Percentiles rank a stretch among this genome's conserved stretches.
phyloP scores from a whole-genome alignment of 495 filamentous ascomycete species.

The Polyplosphaeria fusca region DNA sequence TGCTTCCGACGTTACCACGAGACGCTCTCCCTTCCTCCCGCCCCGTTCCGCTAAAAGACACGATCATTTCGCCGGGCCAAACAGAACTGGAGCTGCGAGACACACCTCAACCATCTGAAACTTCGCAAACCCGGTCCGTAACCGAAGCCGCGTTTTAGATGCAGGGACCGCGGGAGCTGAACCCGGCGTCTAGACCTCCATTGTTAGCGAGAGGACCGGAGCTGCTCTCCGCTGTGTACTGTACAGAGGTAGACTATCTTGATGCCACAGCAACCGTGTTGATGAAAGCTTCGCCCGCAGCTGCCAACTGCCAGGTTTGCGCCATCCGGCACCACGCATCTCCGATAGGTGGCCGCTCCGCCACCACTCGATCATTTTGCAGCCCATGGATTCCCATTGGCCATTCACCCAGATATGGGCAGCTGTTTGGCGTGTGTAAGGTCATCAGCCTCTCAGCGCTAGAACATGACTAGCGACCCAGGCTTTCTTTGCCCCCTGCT shows the following conservation, averaged over 20 bases:
- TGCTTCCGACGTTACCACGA: neutral
- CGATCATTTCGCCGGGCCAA: neutral
- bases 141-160: constrained; percentile 5
- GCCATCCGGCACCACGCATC: neutral
- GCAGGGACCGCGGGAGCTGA: neutral
- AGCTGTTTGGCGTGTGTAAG: constrained; percentile 13
- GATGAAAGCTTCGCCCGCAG: too few relatives aligned
- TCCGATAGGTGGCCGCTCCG: neutral
- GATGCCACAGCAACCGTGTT: neutral
- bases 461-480: too few relatives aligned
- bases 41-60: neutral
- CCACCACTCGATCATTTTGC: neutral
- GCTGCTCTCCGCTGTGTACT: neutral
- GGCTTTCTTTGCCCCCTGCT: too few relatives aligned
- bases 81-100: neutral
- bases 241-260: too few relatives aligned
- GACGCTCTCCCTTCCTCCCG: constrained; percentile 2
- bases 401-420: neutral
- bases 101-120: constrained; percentile 5
- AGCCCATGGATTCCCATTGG: constrained; percentile 3
- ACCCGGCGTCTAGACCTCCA: neutral
- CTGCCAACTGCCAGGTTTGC: neutral
- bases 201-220: neutral
- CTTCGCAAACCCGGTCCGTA: neutral
- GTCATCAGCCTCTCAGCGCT: constrained; percentile 16